Conservation (phyloP, 2,329 filamentous ascomycete species). For the Aciculosporium take region DNA sequence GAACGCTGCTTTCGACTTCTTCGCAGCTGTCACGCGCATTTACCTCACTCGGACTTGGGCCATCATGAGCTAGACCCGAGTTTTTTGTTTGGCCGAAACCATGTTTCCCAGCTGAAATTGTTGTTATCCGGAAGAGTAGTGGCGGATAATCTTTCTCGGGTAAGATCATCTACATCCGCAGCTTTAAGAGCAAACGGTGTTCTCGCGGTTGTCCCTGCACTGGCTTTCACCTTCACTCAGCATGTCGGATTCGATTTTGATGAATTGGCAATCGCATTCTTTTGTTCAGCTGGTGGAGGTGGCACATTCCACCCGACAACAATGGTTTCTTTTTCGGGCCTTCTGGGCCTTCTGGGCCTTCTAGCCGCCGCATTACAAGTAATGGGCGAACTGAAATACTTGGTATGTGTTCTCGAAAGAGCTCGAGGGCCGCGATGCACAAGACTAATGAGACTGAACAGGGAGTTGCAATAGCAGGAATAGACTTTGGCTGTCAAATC, state of each 20-base stretch:
- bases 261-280: too few relatives aligned
- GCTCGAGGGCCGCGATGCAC: too few relatives aligned
- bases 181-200: background rate
- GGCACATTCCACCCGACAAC: background rate
- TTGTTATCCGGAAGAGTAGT: background rate
- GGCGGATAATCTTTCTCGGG: background rate
- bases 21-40: too few relatives aligned
- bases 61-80: too few relatives aligned
- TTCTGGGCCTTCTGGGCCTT: background rate
- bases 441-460: background rate
- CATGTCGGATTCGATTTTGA: too few relatives aligned
- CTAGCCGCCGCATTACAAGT: background rate
- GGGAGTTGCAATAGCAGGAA: constrained; percentile 32
- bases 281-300: background rate
- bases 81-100: too few relatives aligned
- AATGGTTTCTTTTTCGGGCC: background rate
- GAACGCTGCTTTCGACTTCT: too few relatives aligned
- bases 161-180: background rate
- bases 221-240: background rate
- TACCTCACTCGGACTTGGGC: too few relatives aligned
- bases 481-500: constrained; percentile 33
- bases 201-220: background rate
- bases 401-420: constrained; percentile 3
- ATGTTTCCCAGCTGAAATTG: background rate
- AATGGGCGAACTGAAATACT: constrained; percentile 6